A percentile compares a stretch with the other conserved stretches of the same genome.
Evolutionary conservation across 202 grass and related monocot genomes (phyloP).

Genomic region (Schoenoplectus triqueter): DNA sequence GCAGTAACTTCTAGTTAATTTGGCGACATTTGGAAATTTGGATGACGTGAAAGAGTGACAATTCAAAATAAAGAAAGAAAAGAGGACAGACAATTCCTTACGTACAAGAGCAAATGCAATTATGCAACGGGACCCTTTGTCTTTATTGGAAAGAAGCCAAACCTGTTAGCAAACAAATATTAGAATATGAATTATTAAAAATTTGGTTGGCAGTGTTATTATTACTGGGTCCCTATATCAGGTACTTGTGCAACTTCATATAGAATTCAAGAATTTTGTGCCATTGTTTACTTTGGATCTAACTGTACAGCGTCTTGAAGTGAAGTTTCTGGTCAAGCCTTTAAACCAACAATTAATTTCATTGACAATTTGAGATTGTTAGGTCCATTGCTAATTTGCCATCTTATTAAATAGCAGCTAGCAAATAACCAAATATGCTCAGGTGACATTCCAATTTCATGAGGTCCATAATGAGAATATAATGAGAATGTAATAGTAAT

Average conservation of each 20-base stretch:
- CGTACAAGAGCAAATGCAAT: neutral
- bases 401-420: too few relatives aligned
- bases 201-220: constrained; percentile 1
- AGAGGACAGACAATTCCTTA: neutral
- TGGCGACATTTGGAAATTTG: neutral
- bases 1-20: neutral
- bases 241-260: neutral
- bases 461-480: neutral
- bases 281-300: neutral
- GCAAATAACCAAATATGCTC: neutral
- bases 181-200: constrained; percentile 9
- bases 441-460: neutral
- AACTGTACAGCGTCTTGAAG: constrained; percentile 1
- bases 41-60: neutral
- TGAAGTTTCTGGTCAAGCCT: neutral
- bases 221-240: constrained; percentile 4
- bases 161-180: constrained; percentile 5
- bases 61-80: constrained; percentile 14
- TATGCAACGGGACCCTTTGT: neutral
- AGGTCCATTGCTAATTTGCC: neutral
- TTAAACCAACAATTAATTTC: constrained; percentile 20
- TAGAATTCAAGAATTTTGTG: neutral
- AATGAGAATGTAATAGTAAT: too few relatives aligned
- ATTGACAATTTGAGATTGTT: neutral
- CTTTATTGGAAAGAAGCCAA: constrained; percentile 32